Conservation (phyloP, 352 stramenopile species). For the Aphanomyces euteiches region DNA sequence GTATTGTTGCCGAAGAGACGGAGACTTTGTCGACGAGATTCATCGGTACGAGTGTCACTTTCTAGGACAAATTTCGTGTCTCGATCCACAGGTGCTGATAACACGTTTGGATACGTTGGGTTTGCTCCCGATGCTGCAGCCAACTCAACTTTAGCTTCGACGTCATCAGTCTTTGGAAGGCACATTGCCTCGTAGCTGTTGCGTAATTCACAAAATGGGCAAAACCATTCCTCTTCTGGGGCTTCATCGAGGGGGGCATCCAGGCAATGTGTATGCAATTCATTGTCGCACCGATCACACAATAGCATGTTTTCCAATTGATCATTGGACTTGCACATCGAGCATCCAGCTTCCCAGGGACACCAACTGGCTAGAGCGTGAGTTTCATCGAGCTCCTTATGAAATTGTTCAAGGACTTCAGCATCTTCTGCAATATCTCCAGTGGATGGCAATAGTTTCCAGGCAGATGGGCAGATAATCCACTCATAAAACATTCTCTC, state of each 20-base stretch:
- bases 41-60: constrained; percentile 12
- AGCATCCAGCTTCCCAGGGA: constrained; percentile 74
- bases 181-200: constrained; percentile 45
- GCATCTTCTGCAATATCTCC: constrained; percentile 47
- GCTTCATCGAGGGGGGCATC: constrained; percentile 64
- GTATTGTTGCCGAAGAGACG: constrained; percentile 38
- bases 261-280: constrained; percentile 84
- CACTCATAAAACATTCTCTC: constrained; percentile 88
- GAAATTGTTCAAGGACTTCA: constrained; percentile 56
- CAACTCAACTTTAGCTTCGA: constrained; percentile 1
- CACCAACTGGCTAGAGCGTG: constrained; percentile 63
- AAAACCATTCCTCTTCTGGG: constrained; percentile 81
- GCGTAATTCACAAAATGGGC: constrained; percentile 57
- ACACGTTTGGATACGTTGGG: constrained; percentile 46
- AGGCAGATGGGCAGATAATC: constrained; percentile 70
- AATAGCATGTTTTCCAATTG: constrained; percentile 77
- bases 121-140: background rate
- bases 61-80: constrained; percentile 70
- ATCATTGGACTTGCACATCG: constrained; percentile 64
- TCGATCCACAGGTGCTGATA: constrained; percentile 44
- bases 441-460: constrained; percentile 63
- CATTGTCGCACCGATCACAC: constrained; percentile 82
- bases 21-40: constrained; percentile 14
- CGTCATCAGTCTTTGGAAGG: constrained; percentile 30
- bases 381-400: constrained; percentile 49